phyloP scores from a whole-genome alignment of 2,329 filamentous ascomycete genomes.

The Ceratocystiopsis sp. region DNA sequence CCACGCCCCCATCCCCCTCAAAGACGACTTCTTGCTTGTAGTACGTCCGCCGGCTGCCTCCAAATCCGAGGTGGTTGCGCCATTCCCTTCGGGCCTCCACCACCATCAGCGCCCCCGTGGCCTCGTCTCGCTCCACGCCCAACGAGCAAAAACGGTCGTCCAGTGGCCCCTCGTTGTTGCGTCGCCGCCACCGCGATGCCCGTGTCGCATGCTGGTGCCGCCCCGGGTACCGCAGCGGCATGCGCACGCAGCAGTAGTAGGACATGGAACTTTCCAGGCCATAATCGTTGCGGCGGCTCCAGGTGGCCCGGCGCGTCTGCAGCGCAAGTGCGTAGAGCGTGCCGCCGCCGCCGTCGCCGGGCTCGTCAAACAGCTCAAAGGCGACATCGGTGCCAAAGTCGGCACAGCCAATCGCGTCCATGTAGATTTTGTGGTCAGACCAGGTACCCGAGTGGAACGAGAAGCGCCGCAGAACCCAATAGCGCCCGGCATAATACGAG shows the following conservation, averaged over 20 bases:
- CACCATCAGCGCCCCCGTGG: slow-evolving; percentile 39
- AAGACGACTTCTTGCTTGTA: slow-evolving; percentile 40
- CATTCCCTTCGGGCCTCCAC: slow-evolving; percentile 56
- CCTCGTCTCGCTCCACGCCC: slow-evolving; percentile 41
- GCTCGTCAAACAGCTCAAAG: neutral
- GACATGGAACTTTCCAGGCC: slow-evolving; percentile 18
- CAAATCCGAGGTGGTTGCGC: slow-evolving; percentile 22
- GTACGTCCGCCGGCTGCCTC: slow-evolving; percentile 45
- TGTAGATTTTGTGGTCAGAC: no score
- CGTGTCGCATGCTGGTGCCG: slow-evolving; percentile 26
- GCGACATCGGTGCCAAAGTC: no score
- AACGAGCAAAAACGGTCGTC: slow-evolving; percentile 60
- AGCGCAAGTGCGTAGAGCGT: no score
- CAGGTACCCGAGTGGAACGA: no score
- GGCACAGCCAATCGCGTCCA: no score
- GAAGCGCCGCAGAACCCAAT: no score
- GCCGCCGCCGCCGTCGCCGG: no score
- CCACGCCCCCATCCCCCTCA: no score
- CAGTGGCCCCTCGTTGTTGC: slow-evolving; percentile 52
- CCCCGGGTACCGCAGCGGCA: slow-evolving; percentile 31
- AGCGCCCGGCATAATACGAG: no score
- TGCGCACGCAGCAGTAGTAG: slow-evolving; percentile 50
- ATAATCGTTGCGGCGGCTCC: neutral
- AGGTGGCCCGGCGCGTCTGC: no score
- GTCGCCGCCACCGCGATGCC: slow-evolving; percentile 41